phyloP scores from a whole-genome alignment of 352 stramenopile genomes.

The Pythium dissotocum region DNA sequence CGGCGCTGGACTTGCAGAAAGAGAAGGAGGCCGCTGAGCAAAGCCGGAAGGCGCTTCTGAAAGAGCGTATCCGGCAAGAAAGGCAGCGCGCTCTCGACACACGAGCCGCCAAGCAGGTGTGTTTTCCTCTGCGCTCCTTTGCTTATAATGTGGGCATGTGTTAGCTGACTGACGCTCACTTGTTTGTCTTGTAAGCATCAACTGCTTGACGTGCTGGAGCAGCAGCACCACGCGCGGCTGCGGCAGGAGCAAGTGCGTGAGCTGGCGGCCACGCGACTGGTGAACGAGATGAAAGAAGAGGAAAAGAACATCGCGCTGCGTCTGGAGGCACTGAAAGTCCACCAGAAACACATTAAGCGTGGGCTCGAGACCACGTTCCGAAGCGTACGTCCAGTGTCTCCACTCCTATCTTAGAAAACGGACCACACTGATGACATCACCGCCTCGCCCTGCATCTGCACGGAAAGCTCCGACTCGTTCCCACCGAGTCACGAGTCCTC shows the following conservation, averaged over 20 bases:
- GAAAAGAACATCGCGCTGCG: conserved; percentile 54
- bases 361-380: conserved; percentile 10
- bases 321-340: conserved; percentile 56
- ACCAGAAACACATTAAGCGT: conserved; percentile 48
- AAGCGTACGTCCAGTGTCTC: conserved; percentile 13
- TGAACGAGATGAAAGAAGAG: conserved; percentile 57
- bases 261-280: conserved; percentile 34
- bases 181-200: conserved; percentile 33
- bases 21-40: conserved; percentile 46
- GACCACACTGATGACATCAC: not conserved
- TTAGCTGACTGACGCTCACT: too few relatives aligned
- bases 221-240: conserved; percentile 42
- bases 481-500: not conserved
- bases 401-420: too few relatives aligned
- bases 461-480: not conserved
- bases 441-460: conserved; percentile 10
- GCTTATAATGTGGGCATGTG: not conserved
- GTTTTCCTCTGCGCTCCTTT: not conserved
- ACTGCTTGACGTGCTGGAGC: conserved; percentile 35
- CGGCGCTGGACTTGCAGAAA: conserved; percentile 43
- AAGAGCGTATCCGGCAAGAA: conserved; percentile 51
- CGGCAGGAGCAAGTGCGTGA: conserved; percentile 42
- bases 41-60: conserved; percentile 31
- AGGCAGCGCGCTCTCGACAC: conserved; percentile 38
- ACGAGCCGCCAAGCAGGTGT: conserved; percentile 45